Conservation (phyloP, 1,284 basidiomycete species). For the Retiboletus fuscus region DNA sequence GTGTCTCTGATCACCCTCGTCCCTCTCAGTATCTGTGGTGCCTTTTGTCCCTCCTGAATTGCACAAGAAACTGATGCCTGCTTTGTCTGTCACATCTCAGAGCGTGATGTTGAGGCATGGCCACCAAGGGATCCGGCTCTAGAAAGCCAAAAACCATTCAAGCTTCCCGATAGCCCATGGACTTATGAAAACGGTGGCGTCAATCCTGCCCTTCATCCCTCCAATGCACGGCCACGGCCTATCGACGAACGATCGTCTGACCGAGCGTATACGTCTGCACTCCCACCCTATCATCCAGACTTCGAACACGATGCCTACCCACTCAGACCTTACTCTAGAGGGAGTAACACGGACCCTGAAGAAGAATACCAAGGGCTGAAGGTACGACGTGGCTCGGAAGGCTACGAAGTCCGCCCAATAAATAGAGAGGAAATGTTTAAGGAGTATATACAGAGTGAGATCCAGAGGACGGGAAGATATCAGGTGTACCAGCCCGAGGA, state of each 20-base stretch:
- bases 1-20: constrained; percentile 11
- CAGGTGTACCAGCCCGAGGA: constrained; percentile 70
- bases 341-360: constrained; percentile 54
- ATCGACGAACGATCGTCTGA: constrained; percentile 32
- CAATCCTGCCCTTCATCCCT: constrained; percentile 79
- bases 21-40: constrained; percentile 22
- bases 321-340: constrained; percentile 48
- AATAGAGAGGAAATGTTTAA: constrained; percentile 71
- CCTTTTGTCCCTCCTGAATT: constrained; percentile 2
- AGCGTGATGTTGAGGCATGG: constrained; percentile 54
- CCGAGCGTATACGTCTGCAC: constrained; percentile 56
- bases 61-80: constrained; percentile 21
- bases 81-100: constrained; percentile 23
- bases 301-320: constrained; percentile 53
- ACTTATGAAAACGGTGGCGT: constrained; percentile 82
- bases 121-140: constrained; percentile 68
- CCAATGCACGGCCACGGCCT: constrained; percentile 56
- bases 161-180: constrained; percentile 77
- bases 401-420: constrained; percentile 74
- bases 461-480: constrained; percentile 68
- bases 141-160: constrained; percentile 55
- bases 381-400: constrained; percentile 81
- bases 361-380: constrained; percentile 46
- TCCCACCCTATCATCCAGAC: constrained; percentile 81
- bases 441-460: constrained; percentile 65